Conservation (phyloP, 2,329 filamentous ascomycete species). For the Fusarium goolgardi region DNA sequence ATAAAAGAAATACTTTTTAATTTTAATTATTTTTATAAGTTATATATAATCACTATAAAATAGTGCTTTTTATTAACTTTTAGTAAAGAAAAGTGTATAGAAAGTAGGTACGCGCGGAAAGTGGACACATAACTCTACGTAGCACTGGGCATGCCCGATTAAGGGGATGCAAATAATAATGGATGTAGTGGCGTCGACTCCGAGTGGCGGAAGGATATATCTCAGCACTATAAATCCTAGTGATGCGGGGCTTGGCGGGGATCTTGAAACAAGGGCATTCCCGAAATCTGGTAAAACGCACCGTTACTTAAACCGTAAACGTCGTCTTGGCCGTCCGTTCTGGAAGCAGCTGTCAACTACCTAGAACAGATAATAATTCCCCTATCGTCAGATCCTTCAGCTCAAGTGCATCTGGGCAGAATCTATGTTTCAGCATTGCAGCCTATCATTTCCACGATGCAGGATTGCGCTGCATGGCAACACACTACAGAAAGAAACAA, state of each 20-base stretch:
- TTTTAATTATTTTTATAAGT: too few relatives aligned
- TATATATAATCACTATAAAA: too few relatives aligned
- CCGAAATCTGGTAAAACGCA: constrained; percentile 22
- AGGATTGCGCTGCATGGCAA: background rate
- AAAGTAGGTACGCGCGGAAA: too few relatives aligned
- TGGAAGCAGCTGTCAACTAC: background rate
- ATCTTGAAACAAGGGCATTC: constrained; percentile 37
- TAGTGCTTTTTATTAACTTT: too few relatives aligned
- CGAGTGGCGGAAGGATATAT: constrained; percentile 39
- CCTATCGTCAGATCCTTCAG: background rate
- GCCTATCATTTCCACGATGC: background rate
- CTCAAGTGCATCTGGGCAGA: background rate
- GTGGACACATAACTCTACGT: too few relatives aligned
- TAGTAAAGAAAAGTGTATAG: too few relatives aligned
- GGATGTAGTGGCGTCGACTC: constrained; percentile 22
- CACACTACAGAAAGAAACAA: background rate
- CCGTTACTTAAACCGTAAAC: constrained; percentile 9
- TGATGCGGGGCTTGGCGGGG: constrained; percentile 24
- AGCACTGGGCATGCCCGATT: constrained; percentile 13
- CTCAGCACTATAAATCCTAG: constrained; percentile 5
- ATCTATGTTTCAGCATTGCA: background rate
- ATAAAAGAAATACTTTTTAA: too few relatives aligned
- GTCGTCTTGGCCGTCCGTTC: background rate
- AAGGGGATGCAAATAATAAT: background rate
- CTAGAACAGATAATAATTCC: background rate